These are phyloP conservation scores for Colletotrichum nymphaeae DNA, from an alignment of 2,329 filamentous ascomycete species.

Conservation along the genomic window DNA sequence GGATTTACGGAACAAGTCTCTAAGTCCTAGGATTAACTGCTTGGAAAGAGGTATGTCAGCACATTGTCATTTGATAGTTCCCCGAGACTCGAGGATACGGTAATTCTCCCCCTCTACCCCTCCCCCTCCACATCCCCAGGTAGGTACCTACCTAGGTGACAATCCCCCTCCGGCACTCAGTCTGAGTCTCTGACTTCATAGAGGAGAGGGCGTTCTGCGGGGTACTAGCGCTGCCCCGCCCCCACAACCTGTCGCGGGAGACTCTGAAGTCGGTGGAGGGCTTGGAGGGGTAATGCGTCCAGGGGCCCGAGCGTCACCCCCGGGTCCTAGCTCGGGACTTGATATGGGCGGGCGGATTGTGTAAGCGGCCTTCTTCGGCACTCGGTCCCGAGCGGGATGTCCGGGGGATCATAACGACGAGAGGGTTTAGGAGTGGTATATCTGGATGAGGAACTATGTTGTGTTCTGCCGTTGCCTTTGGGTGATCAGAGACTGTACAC, in stretches of 20 bases:
- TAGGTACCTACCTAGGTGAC: not conserved
- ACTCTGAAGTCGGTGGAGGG: not conserved
- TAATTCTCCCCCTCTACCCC: not conserved
- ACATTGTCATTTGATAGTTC: not conserved
- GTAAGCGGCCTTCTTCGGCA: not conserved
- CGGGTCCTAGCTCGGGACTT: conserved; percentile 22
- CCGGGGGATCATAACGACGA: not conserved
- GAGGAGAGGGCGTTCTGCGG: not conserved
- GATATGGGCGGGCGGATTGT: not conserved
- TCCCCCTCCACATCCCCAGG: not conserved
- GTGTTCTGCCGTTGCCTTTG: too few species aligned
- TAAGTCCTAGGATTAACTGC: not conserved
- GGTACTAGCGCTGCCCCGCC: conserved; percentile 24
- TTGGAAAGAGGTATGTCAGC: not conserved
- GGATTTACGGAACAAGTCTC: not conserved
- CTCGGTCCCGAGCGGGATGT: not conserved
- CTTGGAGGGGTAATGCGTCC: not conserved
- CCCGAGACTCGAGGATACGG: not conserved
- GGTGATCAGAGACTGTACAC: too few species aligned
- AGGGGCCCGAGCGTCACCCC: conserved; percentile 1
- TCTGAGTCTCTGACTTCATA: not conserved
- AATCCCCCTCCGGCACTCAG: not conserved
- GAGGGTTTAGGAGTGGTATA: too few species aligned
- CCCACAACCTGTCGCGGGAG: conserved; percentile 2
- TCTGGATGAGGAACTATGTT: too few species aligned